Conservation (phyloP, 1,284 basidiomycete genomes). For the Austroboletus niveus region DNA sequence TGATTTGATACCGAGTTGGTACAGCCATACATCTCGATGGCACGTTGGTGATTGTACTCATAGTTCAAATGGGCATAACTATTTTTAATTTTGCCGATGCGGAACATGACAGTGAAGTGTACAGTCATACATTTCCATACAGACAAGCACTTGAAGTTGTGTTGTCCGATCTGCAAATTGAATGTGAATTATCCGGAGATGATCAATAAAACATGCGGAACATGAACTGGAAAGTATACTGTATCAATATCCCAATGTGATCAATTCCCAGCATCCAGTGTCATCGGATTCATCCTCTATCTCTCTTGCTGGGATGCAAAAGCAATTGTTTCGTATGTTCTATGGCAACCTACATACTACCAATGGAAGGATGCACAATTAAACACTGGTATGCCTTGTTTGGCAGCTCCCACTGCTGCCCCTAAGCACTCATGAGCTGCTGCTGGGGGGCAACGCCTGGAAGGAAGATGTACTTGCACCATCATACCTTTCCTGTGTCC, state of each 20-base stretch:
- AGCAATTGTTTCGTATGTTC: slow-evolving; percentile 98
- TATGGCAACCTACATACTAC: slow-evolving; percentile 78
- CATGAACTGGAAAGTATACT: slow-evolving; percentile 95
- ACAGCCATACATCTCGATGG: too few relatives aligned
- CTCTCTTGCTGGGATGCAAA: slow-evolving; percentile 95
- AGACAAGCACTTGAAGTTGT: slow-evolving; percentile 1
- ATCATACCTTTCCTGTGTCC: slow-evolving; percentile 82
- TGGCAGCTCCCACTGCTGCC: slow-evolving; percentile 93
- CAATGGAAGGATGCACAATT: slow-evolving; percentile 62
- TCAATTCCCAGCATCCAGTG: slow-evolving; percentile 88
- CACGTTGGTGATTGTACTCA: too few relatives aligned
- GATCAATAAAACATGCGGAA: slow-evolving; percentile 56
- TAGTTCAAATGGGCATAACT: not conserved
- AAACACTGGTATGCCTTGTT: slow-evolving; percentile 97
- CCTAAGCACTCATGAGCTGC: slow-evolving; percentile 98
- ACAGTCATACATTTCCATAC: not conserved
- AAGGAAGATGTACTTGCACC: slow-evolving; percentile 94
- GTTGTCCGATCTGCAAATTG: not conserved
- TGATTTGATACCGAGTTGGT: too few relatives aligned
- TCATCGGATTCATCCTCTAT: slow-evolving; percentile 94
- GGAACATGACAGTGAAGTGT: not conserved
- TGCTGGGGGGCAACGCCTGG: slow-evolving; percentile 81
- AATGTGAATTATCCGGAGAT: slow-evolving; percentile 22
- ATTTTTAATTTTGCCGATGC: not conserved
- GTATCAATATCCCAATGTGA: slow-evolving; percentile 97